A percentile compares a stretch with the other conserved stretches of the same genome.
phyloP scores from a whole-genome alignment of 2,329 filamentous ascomycete species.

The Clonostachys sp. region DNA sequence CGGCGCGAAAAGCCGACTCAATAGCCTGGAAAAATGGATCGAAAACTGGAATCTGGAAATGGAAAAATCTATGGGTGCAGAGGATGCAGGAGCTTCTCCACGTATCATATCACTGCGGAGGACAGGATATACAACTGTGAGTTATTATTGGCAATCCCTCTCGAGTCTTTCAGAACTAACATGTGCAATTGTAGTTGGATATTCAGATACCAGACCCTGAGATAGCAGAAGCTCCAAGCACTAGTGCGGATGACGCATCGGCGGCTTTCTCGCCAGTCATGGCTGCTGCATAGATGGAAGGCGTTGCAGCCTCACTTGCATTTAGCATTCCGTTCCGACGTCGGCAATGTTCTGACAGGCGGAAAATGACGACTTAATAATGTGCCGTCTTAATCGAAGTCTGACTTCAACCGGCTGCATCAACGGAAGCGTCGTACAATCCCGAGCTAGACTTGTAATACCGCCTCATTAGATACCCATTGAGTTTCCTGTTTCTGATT shows the following conservation, averaged over 20 bases:
- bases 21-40: slow-evolving; percentile 72
- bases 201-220: slow-evolving; percentile 79
- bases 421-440: no score
- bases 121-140: slow-evolving; percentile 83
- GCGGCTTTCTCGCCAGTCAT: slow-evolving; percentile 15
- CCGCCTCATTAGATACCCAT: no score
- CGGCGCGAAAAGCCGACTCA: slow-evolving; percentile 67
- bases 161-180: neutral
- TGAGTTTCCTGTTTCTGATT: no score
- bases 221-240: slow-evolving; percentile 50
- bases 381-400: no score
- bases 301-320: no score
- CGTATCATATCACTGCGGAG: slow-evolving; percentile 73
- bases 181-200: slow-evolving; percentile 52
- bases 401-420: no score
- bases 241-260: slow-evolving; percentile 28
- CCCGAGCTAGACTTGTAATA: no score
- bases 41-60: slow-evolving; percentile 80
- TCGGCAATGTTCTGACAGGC: neutral
- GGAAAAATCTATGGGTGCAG: slow-evolving; percentile 43
- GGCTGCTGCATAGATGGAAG: no score
- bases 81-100: slow-evolving; percentile 51
- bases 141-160: slow-evolving; percentile 16
- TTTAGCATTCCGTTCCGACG: neutral
- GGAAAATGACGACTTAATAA: neutral